phyloP scores from a whole-genome alignment of 1,284 basidiomycete species.

The Polyporus tsugae region DNA sequence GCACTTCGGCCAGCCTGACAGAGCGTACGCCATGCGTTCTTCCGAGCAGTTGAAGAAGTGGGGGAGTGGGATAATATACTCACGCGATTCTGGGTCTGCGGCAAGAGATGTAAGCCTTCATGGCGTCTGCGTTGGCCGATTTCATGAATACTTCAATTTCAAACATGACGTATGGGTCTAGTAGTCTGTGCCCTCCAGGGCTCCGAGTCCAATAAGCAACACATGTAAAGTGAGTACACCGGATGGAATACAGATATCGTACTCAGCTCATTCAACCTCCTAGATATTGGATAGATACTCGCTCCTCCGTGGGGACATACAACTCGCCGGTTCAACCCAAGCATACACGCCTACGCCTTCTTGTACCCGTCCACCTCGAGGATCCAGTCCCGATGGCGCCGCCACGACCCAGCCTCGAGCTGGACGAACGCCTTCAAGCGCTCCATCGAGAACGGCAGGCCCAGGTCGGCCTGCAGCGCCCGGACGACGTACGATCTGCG shows the following conservation, averaged over 20 bases:
- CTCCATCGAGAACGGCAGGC: constrained; percentile 48
- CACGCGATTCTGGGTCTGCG: too few species aligned
- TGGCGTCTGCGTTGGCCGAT: too few species aligned
- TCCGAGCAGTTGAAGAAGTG: too few species aligned
- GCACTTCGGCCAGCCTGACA: too few species aligned
- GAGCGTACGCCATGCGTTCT: too few species aligned
- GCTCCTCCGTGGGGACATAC: neutral
- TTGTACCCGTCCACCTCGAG: constrained; percentile 30
- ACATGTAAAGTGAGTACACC: neutral
- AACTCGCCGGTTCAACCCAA: neutral
- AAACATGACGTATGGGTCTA: neutral
- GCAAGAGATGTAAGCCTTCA: too few species aligned
- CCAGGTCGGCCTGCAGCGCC: constrained; percentile 51
- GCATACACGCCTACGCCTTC: constrained; percentile 10
- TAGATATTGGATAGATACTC: neutral
- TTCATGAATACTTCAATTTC: neutral
- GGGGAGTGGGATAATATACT: too few species aligned
- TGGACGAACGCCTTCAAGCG: constrained; percentile 48
- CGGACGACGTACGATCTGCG: constrained; percentile 54
- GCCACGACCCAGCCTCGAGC: constrained; percentile 52
- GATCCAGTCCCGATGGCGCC: constrained; percentile 49
- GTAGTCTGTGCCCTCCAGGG: neutral
- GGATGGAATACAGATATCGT: neutral
- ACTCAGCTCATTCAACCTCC: neutral
- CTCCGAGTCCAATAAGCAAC: neutral